phyloP scores from a whole-genome alignment of 495 filamentous ascomycete species.

The Hypoxylon lenormandii region DNA sequence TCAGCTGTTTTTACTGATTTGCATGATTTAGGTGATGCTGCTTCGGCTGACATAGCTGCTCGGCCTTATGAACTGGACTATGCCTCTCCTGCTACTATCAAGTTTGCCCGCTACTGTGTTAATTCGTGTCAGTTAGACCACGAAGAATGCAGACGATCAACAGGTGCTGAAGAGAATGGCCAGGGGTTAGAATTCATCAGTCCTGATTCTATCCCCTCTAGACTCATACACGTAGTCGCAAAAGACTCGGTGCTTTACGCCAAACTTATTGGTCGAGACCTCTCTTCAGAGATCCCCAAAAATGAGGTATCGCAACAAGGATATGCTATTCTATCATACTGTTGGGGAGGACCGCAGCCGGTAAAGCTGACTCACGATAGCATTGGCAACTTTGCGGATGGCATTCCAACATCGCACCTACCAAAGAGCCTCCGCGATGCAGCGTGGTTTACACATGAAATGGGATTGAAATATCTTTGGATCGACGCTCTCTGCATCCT shows the following conservation, averaged over 20 bases:
- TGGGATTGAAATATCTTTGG: constrained; percentile 48
- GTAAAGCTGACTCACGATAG: constrained; percentile 23
- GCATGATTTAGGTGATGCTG: constrained; percentile 9
- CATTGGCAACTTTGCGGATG: background rate
- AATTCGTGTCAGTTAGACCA: constrained; percentile 17
- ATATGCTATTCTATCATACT: constrained; percentile 38
- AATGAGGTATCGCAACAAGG: constrained; percentile 19
- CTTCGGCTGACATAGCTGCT: constrained; percentile 26
- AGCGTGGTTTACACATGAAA: constrained; percentile 31
- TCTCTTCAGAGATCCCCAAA: constrained; percentile 6
- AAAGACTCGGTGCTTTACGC: constrained; percentile 10
- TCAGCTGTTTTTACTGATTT: background rate
- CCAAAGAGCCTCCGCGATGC: constrained; percentile 37
- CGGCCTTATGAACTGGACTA: constrained; percentile 37
- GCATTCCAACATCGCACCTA: constrained; percentile 15
- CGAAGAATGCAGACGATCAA: constrained; percentile 15
- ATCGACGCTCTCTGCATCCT: constrained; percentile 51
- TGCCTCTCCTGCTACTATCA: constrained; percentile 15
- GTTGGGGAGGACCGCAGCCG: constrained; percentile 41
- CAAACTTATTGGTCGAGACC: constrained; percentile 14
- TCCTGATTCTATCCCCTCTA: constrained; percentile 17
- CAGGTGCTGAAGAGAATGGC: constrained; percentile 1
- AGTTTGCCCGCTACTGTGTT: constrained; percentile 23
- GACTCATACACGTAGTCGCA: constrained; percentile 3
- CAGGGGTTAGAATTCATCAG: constrained; percentile 2